Evolutionary conservation across 306 rosid species (phyloP), one percentile per base, ranked within the genome.

Genomic region (Begonia masoniana): DNA sequence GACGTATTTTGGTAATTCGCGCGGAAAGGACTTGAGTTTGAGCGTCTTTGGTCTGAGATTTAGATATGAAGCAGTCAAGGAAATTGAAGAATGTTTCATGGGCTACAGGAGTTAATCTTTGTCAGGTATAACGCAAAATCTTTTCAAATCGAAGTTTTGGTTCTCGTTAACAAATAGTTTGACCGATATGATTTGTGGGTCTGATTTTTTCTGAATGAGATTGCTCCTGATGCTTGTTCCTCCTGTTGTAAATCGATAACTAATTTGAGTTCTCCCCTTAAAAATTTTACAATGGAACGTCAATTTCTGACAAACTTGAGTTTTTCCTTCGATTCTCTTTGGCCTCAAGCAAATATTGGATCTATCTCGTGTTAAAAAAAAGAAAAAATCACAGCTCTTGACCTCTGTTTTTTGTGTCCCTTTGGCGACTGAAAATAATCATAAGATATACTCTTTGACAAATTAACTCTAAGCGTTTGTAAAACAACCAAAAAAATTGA

Each of bases 41-140:
- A 48, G 71, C 62, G 58, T 67, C 15, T 67, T 54, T 59, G 53
- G 58, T 61, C 63, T 79, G 82, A 72, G 74, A 78, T 61, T 46
- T 78, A 69, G 63, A 74, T 57, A 74, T 73, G 96, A 79, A 83
- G 94, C 83, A 81, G 59, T 55, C 81, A 69, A 83, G 87, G 75
- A 81, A 72, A 72, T 72, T 75, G 13, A 74, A 62, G 36, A 43
- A 71, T 53, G 81, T 87, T 57, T 78, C 94, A 56, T 83, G 94
- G 94, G 85, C 91, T 74, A 56, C 70, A 56, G 78, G 68, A 67
- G 60, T 70, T 58, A 54, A 66, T 71, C 85, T 83, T 69, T 71
- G 83, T 81, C 94, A 83, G 94, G 94, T 87, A 87, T 78, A 80
- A 64, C 56, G 39, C 52, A 55, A 50, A 47, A 55, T 54, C 68